phyloP scores from a whole-genome alignment of 768 basidiomycete genomes.

The Tylopilus sp. region DNA sequence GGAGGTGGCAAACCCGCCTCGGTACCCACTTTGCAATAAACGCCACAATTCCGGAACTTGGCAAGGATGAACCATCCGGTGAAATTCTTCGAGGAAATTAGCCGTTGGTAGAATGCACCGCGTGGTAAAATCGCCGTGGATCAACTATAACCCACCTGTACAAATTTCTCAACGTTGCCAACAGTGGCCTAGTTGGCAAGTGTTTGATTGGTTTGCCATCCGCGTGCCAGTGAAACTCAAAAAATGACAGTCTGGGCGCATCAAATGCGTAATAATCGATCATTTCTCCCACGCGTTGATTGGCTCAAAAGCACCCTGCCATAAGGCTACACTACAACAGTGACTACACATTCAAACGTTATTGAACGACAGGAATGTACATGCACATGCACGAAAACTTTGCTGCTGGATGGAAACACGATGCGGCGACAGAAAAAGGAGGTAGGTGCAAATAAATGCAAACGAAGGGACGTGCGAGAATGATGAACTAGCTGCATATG shows the following conservation, averaged over 20 bases:
- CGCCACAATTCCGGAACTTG: conserved; percentile 7
- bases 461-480: conserved; percentile 8
- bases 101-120: neutral
- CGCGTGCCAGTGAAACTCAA: no score
- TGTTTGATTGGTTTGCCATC: neutral
- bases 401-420: conserved; percentile 16
- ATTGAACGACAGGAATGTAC: conserved; percentile 26
- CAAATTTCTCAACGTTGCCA: neutral
- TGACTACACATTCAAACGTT: conserved; percentile 27
- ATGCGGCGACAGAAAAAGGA: conserved; percentile 6
- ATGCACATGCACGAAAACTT: conserved; percentile 24
- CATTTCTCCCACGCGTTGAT: conserved; percentile 5
- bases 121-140: neutral
- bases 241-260: no score
- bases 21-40: neutral
- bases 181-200: conserved; percentile 10
- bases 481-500: neutral
- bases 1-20: neutral
- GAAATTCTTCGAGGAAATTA: neutral
- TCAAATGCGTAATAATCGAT: no score
- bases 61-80: neutral
- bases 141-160: conserved; percentile 9
- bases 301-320: conserved; percentile 7
- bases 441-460: conserved; percentile 16
- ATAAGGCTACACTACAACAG: conserved; percentile 24